Base-by-base conservation (phyloP, 306 rosid species). In the Prunus davidiana region DNA sequence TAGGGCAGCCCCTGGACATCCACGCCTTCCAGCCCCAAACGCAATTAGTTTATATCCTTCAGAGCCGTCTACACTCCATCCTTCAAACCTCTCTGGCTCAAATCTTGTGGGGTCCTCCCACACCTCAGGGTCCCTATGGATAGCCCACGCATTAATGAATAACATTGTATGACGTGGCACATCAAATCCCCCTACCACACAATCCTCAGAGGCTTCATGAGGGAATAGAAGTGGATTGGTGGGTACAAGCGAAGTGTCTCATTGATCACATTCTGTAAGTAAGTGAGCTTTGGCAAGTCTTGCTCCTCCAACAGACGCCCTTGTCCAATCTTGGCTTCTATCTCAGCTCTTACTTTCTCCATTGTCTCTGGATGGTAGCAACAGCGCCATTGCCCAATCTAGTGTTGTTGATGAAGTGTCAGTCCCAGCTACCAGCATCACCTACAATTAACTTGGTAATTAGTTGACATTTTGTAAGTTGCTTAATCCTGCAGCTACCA, bases 211-310 rank as follows among this genome's bases (percentile, higher is more conserved):
- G 0, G 88, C 80, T 19, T 86, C 87, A 5, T 86, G 93, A 2
- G 88, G 86, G 12, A 68, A 0, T 7, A 84, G 30, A 1, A 80
- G 30, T 25, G 92, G 83, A 28, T 38, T 81, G 61, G 76, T 3
- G 87, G 88, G 68, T 80, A 80, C 51, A 84, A 34, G 3, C 87
- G 83, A 27, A 88, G 83, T 6, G 92, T 72, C 65, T 88, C 90
- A 0, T 71, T 84, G 3, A 84, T 80, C 10, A 77, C 38, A 18
- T 79, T 18, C 3, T 62, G 74, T 0, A 80, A 64, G 51, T 80
- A 86, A 0, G 80, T 46, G 6, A 86, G 86, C 50, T 80, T 60
- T 8, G 65, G 4, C 3, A 82, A 43, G 69, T 86, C 83, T 1
- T 84, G 74, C 45, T 86, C 84, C 1, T 82, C 67, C 2, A 86